A percentile compares a stretch with the other conserved stretches of the same genome.
These are phyloP conservation scores for Neurospora sp. DNA, from an alignment of 495 filamentous ascomycete genomes.

Conservation along the genomic window DNA sequence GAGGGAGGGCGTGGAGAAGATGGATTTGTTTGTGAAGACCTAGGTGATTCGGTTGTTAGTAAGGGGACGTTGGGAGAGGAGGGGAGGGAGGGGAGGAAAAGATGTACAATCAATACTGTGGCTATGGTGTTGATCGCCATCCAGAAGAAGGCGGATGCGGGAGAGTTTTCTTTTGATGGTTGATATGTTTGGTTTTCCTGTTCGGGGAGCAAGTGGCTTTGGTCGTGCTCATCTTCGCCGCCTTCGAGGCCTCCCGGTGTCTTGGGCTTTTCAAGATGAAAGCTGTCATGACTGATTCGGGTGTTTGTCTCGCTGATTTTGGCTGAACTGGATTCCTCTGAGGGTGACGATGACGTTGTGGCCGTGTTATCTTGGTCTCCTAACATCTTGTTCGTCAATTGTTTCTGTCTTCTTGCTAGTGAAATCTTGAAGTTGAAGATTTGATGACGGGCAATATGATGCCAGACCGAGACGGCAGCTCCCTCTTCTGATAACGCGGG, in stretches of 20 bases:
- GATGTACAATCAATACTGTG: slow-evolving; percentile 50
- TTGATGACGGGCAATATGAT: neutral
- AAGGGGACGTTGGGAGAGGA: neutral
- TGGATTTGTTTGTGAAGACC: slow-evolving; percentile 71
- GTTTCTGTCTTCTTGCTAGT: neutral
- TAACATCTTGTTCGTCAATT: neutral
- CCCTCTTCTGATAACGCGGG: neutral
- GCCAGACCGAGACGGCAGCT: neutral
- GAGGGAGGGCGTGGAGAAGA: slow-evolving; percentile 58
- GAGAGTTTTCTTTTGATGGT: slow-evolving; percentile 13
- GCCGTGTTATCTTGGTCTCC: neutral
- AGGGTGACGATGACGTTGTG: slow-evolving; percentile 28
- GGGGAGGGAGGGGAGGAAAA: neutral
- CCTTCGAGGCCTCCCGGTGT: slow-evolving; percentile 18
- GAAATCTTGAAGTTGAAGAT: neutral
- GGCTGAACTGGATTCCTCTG: slow-evolving; percentile 17
- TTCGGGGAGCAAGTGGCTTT: slow-evolving; percentile 18
- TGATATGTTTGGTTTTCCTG: slow-evolving; percentile 1
- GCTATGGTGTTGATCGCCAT: slow-evolving; percentile 50
- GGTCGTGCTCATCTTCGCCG: slow-evolving; percentile 25
- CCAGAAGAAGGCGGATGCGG: slow-evolving; percentile 37
- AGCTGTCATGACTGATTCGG: slow-evolving; percentile 7
- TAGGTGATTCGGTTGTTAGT: slow-evolving; percentile 20
- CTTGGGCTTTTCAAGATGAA: slow-evolving; percentile 12
- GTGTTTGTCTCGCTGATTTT: slow-evolving; percentile 13